A percentile compares a stretch with the other conserved stretches of the same genome.
Evolutionary conservation across 345 rosid genomes (phyloP).

Genomic region (Noccaea caerulescens): DNA sequence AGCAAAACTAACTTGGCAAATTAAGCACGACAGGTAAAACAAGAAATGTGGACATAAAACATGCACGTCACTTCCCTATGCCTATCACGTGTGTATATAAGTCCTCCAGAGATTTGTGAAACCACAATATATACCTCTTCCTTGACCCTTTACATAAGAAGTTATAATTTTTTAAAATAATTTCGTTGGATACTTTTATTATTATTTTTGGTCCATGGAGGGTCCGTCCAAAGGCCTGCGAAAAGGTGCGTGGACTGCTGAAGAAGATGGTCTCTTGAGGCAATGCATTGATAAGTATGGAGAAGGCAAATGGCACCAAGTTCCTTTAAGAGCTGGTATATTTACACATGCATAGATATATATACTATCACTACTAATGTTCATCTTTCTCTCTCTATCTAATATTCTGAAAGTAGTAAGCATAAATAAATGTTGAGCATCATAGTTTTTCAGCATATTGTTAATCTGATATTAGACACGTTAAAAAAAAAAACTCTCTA

Average conservation of each 20-base stretch:
- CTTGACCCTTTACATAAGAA: background rate
- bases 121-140: constrained; percentile 8
- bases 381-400: too few species aligned
- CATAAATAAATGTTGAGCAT: too few species aligned
- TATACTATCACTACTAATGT: background rate
- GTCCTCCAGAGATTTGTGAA: constrained; percentile 18
- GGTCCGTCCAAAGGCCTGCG: constrained; percentile 32
- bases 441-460: too few species aligned
- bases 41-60: constrained; percentile 30
- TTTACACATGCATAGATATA: background rate
- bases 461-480: too few species aligned
- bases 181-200: background rate
- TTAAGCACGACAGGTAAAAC: constrained; percentile 16
- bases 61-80: constrained; percentile 28
- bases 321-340: constrained; percentile 51
- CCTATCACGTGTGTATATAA: constrained; percentile 31
- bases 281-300: constrained; percentile 48
- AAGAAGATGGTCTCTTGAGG: constrained; percentile 56
- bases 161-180: background rate
- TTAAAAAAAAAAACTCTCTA: too few species aligned
- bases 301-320: constrained; percentile 57
- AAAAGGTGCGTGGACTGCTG: constrained; percentile 59
- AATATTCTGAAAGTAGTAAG: too few species aligned
- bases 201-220: constrained; percentile 27
- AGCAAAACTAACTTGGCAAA: constrained; percentile 9